Evolutionary conservation across 441 rosid genomes (phyloP), one percentile per base, ranked within the genome.

Genomic region (Bruguiera hainesii): DNA sequence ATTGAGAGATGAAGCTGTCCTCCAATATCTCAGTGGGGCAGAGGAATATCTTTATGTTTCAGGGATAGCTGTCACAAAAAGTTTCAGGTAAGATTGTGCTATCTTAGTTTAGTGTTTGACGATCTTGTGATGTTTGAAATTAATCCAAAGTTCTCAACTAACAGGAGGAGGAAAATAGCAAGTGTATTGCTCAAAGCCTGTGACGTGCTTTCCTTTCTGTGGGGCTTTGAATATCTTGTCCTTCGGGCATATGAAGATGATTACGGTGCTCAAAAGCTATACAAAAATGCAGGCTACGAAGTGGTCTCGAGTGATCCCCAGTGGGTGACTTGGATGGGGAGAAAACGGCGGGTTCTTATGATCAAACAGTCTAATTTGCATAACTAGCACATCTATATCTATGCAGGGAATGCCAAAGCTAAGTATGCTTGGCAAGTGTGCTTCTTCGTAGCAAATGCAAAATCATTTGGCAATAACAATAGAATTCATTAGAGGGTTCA

Each of bases 231-330:
- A 73, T 78, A 79, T 68, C 87, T 89, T 51, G 92, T 72, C 23
- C 83, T 93, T 26, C 76, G 93, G 71, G 96, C 87, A 57, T 89
- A 89, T 5, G 96, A 87, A 78, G 97, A 93, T 66, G 97, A 89
- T 51, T 19, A 71, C n/a, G 93, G 88, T 13, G 96, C 97, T 63
- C 78, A 82, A 7, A 80, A 60, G 21, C 35, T 90, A 68, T 87
- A 90, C 62, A 46, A 83, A 0, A 89, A 85, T 20, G 95, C 95
- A 0, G 98, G 98, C 30, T 91, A 93, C 74, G 61, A 1, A 25
- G 85, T 85, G 1, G 82, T 81, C 62, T 83, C 87, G 0, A 62
- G 76, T 21, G 96, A 91, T 62, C 90, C 91, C 0, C 80, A 63
- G 1, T 93, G 96, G 95, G 20, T 83, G 64, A 73, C 87, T 62